These are phyloP conservation scores for Lactarius trivialis DNA, from an alignment of 768 basidiomycete genomes.

Conservation along the genomic window DNA sequence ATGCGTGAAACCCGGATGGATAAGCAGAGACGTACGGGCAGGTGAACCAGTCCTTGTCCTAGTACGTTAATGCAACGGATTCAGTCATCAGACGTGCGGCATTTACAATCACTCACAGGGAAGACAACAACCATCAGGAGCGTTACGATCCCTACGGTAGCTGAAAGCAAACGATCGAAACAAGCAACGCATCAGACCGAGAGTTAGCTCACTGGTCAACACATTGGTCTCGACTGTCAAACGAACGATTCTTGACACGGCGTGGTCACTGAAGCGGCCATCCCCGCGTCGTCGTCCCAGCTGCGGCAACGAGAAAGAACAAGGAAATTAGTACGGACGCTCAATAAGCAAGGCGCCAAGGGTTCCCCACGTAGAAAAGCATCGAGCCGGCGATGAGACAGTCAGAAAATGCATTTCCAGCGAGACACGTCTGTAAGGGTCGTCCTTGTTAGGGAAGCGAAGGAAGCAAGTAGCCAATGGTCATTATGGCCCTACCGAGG, in stretches of 20 bases:
- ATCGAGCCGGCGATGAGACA: constrained; percentile 6
- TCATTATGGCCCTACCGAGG: not conserved
- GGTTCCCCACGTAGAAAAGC: constrained; percentile 4
- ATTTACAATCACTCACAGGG: not conserved
- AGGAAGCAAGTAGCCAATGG: too few relatives aligned
- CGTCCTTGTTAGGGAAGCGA: too few relatives aligned
- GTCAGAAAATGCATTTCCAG: constrained; percentile 6
- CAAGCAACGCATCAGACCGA: not conserved
- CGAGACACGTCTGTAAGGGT: constrained; percentile 3
- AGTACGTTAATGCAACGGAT: not conserved
- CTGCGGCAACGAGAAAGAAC: not conserved
- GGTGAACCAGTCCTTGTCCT: not conserved
- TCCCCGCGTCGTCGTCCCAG: not conserved
- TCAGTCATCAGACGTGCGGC: not conserved
- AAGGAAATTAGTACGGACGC: not conserved
- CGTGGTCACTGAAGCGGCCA: not conserved
- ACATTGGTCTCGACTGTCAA: constrained; percentile 14
- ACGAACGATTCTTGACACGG: not conserved
- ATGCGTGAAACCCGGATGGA: too few relatives aligned
- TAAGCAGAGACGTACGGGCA: constrained; percentile 3
- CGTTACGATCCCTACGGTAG: not conserved
- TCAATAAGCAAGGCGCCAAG: not conserved
- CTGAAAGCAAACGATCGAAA: not conserved
- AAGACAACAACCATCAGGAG: not conserved
- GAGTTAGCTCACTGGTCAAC: constrained; percentile 13